A percentile compares a stretch with the other conserved stretches of the same genome.
Conservation (phyloP, 805 yeast genomes). For the Zygosaccharomyces gambellarensis region DNA sequence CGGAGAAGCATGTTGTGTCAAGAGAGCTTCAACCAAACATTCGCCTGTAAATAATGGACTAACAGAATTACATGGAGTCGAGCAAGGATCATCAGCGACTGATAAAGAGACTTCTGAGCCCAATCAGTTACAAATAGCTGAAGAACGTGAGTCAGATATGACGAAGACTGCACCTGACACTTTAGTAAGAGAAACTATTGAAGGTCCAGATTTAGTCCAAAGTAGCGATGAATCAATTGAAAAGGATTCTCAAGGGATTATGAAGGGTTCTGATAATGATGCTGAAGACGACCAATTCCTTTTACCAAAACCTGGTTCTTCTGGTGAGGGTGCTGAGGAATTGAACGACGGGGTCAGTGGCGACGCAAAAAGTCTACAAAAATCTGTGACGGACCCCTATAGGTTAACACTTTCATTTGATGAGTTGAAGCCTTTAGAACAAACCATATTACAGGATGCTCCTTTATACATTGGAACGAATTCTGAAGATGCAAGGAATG, state of each 20-base stretch:
- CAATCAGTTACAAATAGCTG: neutral
- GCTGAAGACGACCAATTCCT: slow-evolving; percentile 20
- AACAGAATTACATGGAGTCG: neutral
- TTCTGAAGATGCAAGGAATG: slow-evolving; percentile 30
- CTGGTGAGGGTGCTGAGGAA: slow-evolving; percentile 32
- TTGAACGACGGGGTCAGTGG: slow-evolving; percentile 35
- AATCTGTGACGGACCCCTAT: slow-evolving; percentile 26
- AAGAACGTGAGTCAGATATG: neutral
- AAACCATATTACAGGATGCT: slow-evolving; percentile 32
- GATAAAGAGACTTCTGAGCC: neutral
- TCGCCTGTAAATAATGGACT: neutral
- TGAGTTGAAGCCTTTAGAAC: slow-evolving; percentile 34
- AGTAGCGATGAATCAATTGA: slow-evolving; percentile 15
- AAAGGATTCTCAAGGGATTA: neutral
- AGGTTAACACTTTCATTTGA: slow-evolving; percentile 32
- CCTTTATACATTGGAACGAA: slow-evolving; percentile 33
- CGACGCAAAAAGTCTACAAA: slow-evolving; percentile 10
- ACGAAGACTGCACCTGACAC: neutral
- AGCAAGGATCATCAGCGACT: neutral
- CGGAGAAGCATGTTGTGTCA: slow-evolving; percentile 67
- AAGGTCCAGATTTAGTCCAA: slow-evolving; percentile 18
- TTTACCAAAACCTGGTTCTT: slow-evolving; percentile 33
- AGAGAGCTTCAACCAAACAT: slow-evolving; percentile 37
- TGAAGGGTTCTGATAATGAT: slow-evolving; percentile 2
- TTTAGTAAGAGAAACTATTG: neutral